These are phyloP conservation scores for Cicer bijugum DNA, from an alignment of 306 rosid species.

Conservation along the genomic window DNA sequence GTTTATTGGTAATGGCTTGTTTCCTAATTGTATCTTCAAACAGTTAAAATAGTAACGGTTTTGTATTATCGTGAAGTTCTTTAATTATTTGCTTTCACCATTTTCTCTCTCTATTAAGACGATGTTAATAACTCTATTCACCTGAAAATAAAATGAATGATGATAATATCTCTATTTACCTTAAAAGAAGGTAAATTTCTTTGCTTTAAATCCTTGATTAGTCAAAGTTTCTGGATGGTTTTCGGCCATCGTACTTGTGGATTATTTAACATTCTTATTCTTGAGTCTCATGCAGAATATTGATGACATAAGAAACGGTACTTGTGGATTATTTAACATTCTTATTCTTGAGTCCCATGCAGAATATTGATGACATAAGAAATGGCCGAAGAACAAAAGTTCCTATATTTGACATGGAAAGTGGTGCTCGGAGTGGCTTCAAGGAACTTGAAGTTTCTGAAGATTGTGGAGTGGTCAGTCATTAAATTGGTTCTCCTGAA, in stretches of 20 bases:
- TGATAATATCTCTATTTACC: slow-evolving; percentile 8
- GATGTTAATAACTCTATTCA: slow-evolving; percentile 23
- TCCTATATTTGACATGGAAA: slow-evolving; percentile 92
- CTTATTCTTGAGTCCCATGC: slow-evolving; percentile 51
- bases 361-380: slow-evolving; percentile 93
- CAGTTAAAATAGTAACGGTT: slow-evolving; percentile 14
- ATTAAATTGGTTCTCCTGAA: slow-evolving; percentile 37
- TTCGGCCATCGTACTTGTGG: slow-evolving; percentile 29
- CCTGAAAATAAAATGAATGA: slow-evolving; percentile 14
- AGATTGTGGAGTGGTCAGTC: slow-evolving; percentile 99
- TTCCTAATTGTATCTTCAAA: slow-evolving; percentile 24
- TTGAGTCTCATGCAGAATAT: slow-evolving; percentile 78
- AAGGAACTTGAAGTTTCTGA: slow-evolving; percentile 98
- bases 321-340: slow-evolving; percentile 36
- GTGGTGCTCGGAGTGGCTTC: slow-evolving; percentile 88
- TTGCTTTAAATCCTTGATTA: slow-evolving; percentile 36
- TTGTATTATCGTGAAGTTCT: slow-evolving; percentile 17
- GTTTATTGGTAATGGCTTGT: slow-evolving; percentile 29
- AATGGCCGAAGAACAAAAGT: slow-evolving; percentile 83
- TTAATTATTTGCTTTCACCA: slow-evolving; percentile 11
- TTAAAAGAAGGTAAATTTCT: slow-evolving; percentile 9
- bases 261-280: slow-evolving; percentile 39
- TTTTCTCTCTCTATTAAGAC: slow-evolving; percentile 36
- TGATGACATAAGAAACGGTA: slow-evolving; percentile 56
- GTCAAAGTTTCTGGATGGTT: slow-evolving; percentile 39